Evolutionary conservation across 495 filamentous ascomycete species (phyloP).

Genomic region (Podospora comata): DNA sequence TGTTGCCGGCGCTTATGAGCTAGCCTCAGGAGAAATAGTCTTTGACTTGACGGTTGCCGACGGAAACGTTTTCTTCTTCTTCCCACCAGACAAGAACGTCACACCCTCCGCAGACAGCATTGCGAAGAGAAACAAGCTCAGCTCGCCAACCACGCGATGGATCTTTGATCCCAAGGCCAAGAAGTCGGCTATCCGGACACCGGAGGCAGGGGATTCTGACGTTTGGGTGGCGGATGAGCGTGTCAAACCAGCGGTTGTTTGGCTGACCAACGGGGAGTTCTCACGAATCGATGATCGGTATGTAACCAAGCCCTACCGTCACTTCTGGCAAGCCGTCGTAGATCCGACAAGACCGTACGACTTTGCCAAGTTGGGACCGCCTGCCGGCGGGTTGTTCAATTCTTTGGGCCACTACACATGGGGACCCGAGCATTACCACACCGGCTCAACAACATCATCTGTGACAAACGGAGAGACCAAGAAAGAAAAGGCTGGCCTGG

Average conservation of each 20-base stretch:
- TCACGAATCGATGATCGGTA: conserved; percentile 58
- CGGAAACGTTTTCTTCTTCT: conserved; percentile 57
- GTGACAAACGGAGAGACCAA: not conserved
- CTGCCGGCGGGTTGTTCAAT: conserved; percentile 49
- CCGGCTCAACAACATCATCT: not conserved
- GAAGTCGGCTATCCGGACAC: conserved; percentile 18
- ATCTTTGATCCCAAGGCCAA: conserved; percentile 48
- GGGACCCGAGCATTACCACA: conserved; percentile 29
- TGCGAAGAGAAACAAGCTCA: conserved; percentile 38
- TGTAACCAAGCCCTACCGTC: conserved; percentile 48
- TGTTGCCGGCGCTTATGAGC: conserved; percentile 50
- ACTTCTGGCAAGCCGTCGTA: conserved; percentile 54
- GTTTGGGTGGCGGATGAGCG: conserved; percentile 34
- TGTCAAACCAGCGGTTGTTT: conserved; percentile 34
- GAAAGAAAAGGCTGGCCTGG: conserved; percentile 25
- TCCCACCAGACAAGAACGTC: conserved; percentile 42
- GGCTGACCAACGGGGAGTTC: conserved; percentile 54
- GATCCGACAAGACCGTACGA: conserved; percentile 46
- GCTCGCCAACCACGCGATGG: conserved; percentile 52
- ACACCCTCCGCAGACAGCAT: conserved; percentile 25
- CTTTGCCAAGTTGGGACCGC: conserved; percentile 48
- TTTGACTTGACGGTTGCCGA: conserved; percentile 56
- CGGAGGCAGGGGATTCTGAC: conserved; percentile 14
- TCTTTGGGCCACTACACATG: conserved; percentile 46
- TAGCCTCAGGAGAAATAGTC: conserved; percentile 45